Base-by-base conservation (phyloP, 208 protist species). In the Strigomonas galati region DNA sequence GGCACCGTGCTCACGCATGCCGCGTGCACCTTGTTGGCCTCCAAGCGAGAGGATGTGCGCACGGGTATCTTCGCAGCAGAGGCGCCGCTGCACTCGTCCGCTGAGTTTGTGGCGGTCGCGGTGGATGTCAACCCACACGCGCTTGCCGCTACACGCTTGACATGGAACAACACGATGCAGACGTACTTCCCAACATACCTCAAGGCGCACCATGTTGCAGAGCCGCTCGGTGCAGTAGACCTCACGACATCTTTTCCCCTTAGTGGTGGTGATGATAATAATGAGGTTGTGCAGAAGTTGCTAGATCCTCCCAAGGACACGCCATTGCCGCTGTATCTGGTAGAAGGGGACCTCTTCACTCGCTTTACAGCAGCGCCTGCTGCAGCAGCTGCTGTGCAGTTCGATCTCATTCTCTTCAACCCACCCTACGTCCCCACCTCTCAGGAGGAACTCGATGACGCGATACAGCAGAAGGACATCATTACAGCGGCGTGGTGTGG, bases 341-440 rank as follows among this genome's bases (percentile, higher is more conserved):
- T 69, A 10, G 55, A 76, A 24, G 75, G 75, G 0, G 67, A 73
- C 31, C 70, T 81, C 7, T 73, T 81, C 21, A 4, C 37, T 19
- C 46, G 66, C 15, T 59, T 67, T 46, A 23, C 1, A 17, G 30
- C 31, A 0, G 2, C 65, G 4, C n/a, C 1, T 6, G 14, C 1
- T n/a, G n/a, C n/a, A n/a, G n/a, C n/a, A n/a, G n/a, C 40, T n/a
- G 24, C n/a, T 12, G 5, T 21, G 24, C 49, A 6, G 12, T 91
- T 91, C 64, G 91, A 96, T 61, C 70, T 93, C 0, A 66, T 96
- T 7, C 71, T 96, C 21, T 94, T 94, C 67, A 96, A 96, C 58
- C 91, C 91, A 14, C 91, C 91, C 9, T 96, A 96, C 67, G 91
- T 96, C 31, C 91, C 91, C 21, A 96, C 91, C 1, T 87, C 78